phyloP scores from a whole-genome alignment of 2,329 filamentous ascomycete genomes.

The Chaetoscypha palmicola region DNA sequence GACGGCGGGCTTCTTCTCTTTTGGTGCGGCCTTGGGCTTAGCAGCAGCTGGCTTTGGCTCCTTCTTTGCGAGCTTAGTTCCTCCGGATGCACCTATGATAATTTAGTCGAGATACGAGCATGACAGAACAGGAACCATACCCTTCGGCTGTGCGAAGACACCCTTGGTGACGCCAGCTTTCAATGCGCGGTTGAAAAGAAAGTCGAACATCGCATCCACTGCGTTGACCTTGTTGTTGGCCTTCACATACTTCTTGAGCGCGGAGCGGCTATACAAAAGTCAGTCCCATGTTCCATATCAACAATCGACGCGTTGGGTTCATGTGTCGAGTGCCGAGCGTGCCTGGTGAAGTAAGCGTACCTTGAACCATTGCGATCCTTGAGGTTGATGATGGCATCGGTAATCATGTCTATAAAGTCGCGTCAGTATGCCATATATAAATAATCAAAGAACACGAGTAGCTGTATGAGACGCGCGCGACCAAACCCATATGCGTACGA shows the following conservation, averaged over 20 bases:
- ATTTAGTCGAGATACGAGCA: slow-evolving; percentile 27
- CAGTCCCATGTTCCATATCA: slow-evolving; percentile 12
- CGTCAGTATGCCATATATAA: slow-evolving; percentile 17
- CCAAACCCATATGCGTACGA: slow-evolving; percentile 33
- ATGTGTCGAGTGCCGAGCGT: slow-evolving; percentile 3
- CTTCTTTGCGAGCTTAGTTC: slow-evolving; percentile 66
- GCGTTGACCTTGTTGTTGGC: slow-evolving; percentile 61
- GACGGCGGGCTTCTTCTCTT: slow-evolving; percentile 32
- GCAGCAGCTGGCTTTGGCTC: slow-evolving; percentile 37
- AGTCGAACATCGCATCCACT: slow-evolving; percentile 52
- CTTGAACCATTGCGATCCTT: slow-evolving; percentile 32
- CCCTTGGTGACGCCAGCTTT: slow-evolving; percentile 60
- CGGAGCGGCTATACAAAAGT: slow-evolving; percentile 45
- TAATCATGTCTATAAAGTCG: slow-evolving; percentile 29
- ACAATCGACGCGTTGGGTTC: slow-evolving; percentile 23
- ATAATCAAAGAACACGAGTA: slow-evolving; percentile 27
- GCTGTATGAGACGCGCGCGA: slow-evolving; percentile 50
- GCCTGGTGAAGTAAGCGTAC: slow-evolving; percentile 19
- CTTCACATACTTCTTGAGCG: slow-evolving; percentile 68
- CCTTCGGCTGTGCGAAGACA: slow-evolving; percentile 65
- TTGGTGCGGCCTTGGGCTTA: slow-evolving; percentile 29
- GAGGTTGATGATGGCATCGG: slow-evolving; percentile 29
- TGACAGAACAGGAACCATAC: slow-evolving; percentile 40
- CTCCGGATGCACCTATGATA: slow-evolving; percentile 55
- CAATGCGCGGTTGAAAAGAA: slow-evolving; percentile 64